Percentiles rank a stretch among this genome's conserved stretches.
These are phyloP conservation scores for Candida pseudocylindracea DNA, from an alignment of 1,139 yeast species.

Conservation along the genomic window DNA sequence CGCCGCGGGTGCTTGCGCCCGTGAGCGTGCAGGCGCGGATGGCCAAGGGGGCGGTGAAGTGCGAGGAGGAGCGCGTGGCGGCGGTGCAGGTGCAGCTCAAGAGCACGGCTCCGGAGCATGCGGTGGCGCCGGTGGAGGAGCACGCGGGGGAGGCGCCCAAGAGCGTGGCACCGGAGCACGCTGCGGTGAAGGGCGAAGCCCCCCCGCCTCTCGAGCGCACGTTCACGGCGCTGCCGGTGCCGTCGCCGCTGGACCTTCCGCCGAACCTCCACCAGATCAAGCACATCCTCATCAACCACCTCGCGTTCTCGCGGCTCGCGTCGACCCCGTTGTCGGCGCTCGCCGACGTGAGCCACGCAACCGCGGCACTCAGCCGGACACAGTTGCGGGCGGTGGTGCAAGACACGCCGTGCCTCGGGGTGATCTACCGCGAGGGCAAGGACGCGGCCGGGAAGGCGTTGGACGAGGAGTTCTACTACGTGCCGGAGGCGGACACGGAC, in stretches of 20 bases:
- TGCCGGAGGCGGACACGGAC: constrained; percentile 65
- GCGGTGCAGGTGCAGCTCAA: no score
- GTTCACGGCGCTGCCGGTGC: no score
- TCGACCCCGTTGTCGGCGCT: constrained; percentile 66
- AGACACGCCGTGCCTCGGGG: constrained; percentile 44
- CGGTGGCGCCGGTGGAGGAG: no score
- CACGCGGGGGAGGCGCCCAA: no score
- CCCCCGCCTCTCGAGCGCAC: constrained; percentile 14
- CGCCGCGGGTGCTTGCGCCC: no score
- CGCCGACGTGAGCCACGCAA: constrained; percentile 30
- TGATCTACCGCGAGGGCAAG: constrained; percentile 70
- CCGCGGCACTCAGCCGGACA: constrained; percentile 17
- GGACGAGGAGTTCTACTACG: constrained; percentile 84
- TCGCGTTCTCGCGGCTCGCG: constrained; percentile 74
- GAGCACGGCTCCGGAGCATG: no score
- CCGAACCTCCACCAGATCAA: constrained; percentile 16
- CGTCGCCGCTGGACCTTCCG: not conserved
- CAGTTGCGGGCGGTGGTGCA: constrained; percentile 30
- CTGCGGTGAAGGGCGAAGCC: constrained; percentile 7
- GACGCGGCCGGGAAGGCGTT: constrained; percentile 93
- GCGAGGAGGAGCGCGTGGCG: constrained; percentile 13
- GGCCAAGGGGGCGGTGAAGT: constrained; percentile 20
- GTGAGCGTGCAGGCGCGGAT: no score
- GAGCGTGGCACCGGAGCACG: no score
- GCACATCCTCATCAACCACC: constrained; percentile 54